These are phyloP conservation scores for Breynia disticha DNA, from an alignment of 441 rosid genomes.

Conservation along the genomic window DNA sequence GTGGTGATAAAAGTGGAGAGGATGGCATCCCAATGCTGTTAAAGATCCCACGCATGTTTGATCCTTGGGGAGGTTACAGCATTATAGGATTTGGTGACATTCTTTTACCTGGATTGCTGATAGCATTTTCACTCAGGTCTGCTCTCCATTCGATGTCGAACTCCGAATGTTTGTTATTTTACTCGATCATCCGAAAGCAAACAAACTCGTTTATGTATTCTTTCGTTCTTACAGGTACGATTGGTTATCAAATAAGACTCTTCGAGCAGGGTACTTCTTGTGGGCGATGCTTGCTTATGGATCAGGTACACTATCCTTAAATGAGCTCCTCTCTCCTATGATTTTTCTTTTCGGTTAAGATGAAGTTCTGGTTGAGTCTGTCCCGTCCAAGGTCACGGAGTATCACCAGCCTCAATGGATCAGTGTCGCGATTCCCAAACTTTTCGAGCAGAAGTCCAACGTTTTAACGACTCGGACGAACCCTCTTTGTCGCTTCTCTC, in stretches of 20 bases:
- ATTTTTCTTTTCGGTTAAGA: too few relatives aligned
- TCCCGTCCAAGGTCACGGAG: too few relatives aligned
- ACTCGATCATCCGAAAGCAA: background rate
- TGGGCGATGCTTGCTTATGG: slow-evolving; percentile 94
- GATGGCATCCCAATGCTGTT: slow-evolving; percentile 80
- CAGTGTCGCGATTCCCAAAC: too few relatives aligned
- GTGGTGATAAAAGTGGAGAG: slow-evolving; percentile 73
- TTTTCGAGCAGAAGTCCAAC: too few relatives aligned
- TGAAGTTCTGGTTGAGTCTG: too few relatives aligned
- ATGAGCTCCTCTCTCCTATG: slow-evolving; percentile 1
- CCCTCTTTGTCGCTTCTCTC: too few relatives aligned
- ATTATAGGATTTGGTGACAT: slow-evolving; percentile 83
- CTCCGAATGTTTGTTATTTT: background rate
- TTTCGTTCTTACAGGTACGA: slow-evolving; percentile 50
- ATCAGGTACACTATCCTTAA: slow-evolving; percentile 41
- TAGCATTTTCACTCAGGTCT: slow-evolving; percentile 59
- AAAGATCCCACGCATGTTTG: slow-evolving; percentile 72
- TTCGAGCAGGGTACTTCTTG: slow-evolving; percentile 78
- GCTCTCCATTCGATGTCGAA: slow-evolving; percentile 1
- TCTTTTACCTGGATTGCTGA: slow-evolving; percentile 60
- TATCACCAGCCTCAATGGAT: too few relatives aligned
- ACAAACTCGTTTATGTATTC: background rate
- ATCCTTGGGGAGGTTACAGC: slow-evolving; percentile 88
- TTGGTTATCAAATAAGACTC: slow-evolving; percentile 78
- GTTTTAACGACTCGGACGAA: too few relatives aligned